phyloP scores from a whole-genome alignment of 257 asterid species.

The Solanum habrochaites region DNA sequence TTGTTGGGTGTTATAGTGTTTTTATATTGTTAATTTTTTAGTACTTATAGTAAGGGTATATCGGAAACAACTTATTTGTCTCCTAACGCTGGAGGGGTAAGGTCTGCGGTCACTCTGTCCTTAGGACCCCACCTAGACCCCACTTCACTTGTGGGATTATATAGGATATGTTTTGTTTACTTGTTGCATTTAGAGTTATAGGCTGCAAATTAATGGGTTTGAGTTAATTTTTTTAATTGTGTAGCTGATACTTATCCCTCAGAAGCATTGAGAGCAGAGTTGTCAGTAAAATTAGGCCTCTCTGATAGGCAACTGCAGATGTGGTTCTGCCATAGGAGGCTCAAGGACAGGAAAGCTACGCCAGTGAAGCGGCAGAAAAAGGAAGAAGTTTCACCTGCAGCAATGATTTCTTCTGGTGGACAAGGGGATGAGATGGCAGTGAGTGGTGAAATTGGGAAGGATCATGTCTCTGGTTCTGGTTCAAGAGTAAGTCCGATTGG shows the following conservation, averaged over 20 bases:
- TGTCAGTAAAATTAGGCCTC: conserved; percentile 64
- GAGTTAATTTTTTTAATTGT: conserved; percentile 5
- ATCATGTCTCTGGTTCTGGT: conserved; percentile 22
- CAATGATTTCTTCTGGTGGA: conserved; percentile 30
- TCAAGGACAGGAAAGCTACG: conserved; percentile 61
- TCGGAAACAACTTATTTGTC: background rate
- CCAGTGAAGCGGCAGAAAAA: conserved; percentile 40
- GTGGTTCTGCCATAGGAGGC: conserved; percentile 97
- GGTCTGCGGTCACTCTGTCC: background rate
- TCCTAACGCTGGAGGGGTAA: background rate
- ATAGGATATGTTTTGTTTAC: background rate
- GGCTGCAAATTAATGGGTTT: background rate
- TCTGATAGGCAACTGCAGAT: conserved; percentile 87
- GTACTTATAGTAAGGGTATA: background rate
- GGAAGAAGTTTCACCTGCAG: conserved; percentile 23
- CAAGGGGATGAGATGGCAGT: conserved; percentile 13
- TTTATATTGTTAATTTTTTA: background rate
- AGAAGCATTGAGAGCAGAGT: conserved; percentile 65
- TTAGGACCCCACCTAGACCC: background rate
- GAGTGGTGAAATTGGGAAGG: conserved; percentile 28
- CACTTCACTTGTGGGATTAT: background rate
- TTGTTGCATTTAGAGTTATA: background rate
- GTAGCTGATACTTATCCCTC: conserved; percentile 75
- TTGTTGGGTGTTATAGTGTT: background rate
- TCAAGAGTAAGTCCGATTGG: conserved; percentile 24